Conservation (phyloP, 352 stramenopile species). For the Blastocystis sp. region DNA sequence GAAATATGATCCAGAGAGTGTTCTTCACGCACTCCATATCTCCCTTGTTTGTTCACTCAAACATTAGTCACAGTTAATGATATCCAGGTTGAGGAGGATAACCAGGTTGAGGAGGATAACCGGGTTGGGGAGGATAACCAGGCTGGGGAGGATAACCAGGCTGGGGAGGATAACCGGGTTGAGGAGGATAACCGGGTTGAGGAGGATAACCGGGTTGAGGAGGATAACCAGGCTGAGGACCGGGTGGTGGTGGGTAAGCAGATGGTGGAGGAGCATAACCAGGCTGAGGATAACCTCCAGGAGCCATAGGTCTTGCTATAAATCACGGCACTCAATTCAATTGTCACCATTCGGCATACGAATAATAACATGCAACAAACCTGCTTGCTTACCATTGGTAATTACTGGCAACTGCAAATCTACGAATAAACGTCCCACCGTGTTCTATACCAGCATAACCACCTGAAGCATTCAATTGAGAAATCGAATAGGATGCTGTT, state of each 20-base stretch:
- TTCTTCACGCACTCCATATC: neutral
- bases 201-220: conserved; percentile 2
- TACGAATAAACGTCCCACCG: neutral
- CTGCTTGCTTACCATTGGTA: neutral
- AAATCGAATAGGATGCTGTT: neutral
- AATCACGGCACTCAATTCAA: neutral
- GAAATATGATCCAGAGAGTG: conserved; percentile 36
- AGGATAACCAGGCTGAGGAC: conserved; percentile 10
- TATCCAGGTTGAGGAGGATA: neutral
- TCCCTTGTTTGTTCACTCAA: conserved; percentile 1
- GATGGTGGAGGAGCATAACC: conserved; percentile 35
- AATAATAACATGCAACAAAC: conserved; percentile 2
- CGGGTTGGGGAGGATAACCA: neutral
- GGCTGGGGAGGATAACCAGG: conserved; percentile 17
- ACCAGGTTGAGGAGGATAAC: neutral
- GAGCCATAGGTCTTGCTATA: neutral
- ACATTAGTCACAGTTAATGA: neutral
- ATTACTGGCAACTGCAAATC: neutral
- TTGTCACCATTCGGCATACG: neutral
- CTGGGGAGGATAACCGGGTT: conserved; percentile 7
- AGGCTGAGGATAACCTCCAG: neutral
- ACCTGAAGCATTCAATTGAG: neutral
- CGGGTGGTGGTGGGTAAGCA: neutral
- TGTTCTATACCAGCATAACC: neutral
- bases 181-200: conserved; percentile 47